Conservation (phyloP, 768 basidiomycete genomes). For the Mycena indigotica region DNA sequence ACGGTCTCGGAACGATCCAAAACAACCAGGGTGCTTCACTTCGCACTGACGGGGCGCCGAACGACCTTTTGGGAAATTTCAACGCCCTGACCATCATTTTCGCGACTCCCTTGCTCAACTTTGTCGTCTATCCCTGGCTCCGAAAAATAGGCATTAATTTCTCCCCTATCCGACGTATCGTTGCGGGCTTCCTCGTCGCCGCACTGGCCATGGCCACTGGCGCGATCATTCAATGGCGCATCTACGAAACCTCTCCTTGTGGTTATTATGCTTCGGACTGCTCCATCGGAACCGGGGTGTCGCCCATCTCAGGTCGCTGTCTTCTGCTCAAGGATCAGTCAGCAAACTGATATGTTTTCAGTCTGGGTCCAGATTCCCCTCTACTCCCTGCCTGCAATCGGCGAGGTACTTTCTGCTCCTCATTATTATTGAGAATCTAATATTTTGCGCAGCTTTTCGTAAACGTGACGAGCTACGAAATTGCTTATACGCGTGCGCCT, state of each 20-base stretch:
- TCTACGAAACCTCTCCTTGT: constrained; percentile 29
- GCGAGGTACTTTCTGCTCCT: constrained; percentile 22
- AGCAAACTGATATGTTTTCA: too few relatives aligned
- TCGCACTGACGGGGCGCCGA: constrained; percentile 33
- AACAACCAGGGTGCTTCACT: constrained; percentile 33
- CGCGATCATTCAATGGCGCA: constrained; percentile 28
- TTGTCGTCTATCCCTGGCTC: constrained; percentile 32
- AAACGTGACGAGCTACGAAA: constrained; percentile 26
- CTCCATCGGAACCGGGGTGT: constrained; percentile 26
- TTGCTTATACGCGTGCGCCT: constrained; percentile 45
- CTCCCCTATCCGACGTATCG: constrained; percentile 30
- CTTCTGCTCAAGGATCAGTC: too few relatives aligned
- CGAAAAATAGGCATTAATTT: constrained; percentile 34
- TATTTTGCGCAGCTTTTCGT: constrained; percentile 19
- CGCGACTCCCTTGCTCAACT: constrained; percentile 32
- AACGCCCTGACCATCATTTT: constrained; percentile 36
- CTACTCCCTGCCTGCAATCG: constrained; percentile 25
- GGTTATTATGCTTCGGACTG: constrained; percentile 26
- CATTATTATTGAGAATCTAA: constrained; percentile 12
- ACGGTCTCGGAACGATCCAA: constrained; percentile 30
- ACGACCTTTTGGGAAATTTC: constrained; percentile 36
- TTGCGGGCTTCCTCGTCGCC: constrained; percentile 24
- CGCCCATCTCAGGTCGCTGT: too few relatives aligned
- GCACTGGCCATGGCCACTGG: constrained; percentile 25
- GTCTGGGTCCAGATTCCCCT: constrained; percentile 29